Conservation (phyloP, 805 yeast genomes). For the Candida cerambycidarum region DNA sequence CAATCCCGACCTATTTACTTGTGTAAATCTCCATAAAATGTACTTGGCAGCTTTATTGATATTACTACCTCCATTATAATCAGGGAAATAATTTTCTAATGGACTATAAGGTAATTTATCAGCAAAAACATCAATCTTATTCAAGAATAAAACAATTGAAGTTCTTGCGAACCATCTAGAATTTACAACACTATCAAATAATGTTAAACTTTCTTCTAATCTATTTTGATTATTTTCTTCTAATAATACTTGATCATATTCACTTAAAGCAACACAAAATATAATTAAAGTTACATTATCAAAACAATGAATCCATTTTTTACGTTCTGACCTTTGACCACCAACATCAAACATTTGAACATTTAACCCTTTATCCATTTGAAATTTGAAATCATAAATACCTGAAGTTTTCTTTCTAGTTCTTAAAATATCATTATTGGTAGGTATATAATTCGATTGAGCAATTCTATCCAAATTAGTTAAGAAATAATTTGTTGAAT, state of each 20-base stretch:
- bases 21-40: constrained; percentile 86
- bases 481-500: constrained; percentile 79
- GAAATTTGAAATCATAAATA: constrained; percentile 78
- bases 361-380: constrained; percentile 55
- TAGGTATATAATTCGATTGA: constrained; percentile 62
- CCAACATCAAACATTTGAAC: constrained; percentile 76
- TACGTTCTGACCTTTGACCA: constrained; percentile 93
- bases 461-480: constrained; percentile 64
- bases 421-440: constrained; percentile 73
- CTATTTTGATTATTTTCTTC: constrained; percentile 78
- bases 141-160: constrained; percentile 80
- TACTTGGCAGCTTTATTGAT: constrained; percentile 90
- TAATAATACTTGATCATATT: constrained; percentile 81
- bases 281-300: constrained; percentile 88
- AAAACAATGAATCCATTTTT: constrained; percentile 96
- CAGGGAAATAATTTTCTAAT: constrained; percentile 80
- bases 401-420: constrained; percentile 94
- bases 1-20: constrained; percentile 77
- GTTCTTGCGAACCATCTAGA: constrained; percentile 91
- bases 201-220: constrained; percentile 74
- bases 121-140: constrained; percentile 87
- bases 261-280: constrained; percentile 88
- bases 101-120: constrained; percentile 83
- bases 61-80: constrained; percentile 86
- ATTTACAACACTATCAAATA: constrained; percentile 88